Base-by-base conservation (phyloP, 116 monocot genomes). In the Zostera marina region DNA sequence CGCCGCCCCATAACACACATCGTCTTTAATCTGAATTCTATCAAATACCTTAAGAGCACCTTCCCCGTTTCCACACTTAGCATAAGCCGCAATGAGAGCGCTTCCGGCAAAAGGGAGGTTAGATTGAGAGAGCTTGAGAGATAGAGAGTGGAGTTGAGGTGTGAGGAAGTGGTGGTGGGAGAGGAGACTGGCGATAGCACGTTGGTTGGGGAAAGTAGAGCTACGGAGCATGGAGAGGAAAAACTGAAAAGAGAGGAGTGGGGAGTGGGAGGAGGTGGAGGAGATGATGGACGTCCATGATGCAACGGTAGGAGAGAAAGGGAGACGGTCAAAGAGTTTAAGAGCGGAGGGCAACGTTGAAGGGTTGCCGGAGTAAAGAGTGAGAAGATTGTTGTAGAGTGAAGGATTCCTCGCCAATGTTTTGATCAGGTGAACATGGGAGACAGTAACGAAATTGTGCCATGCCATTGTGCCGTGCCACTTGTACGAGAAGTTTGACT, bases 271-370 rank as follows among this genome's bases (percentile, higher is more conserved):
- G 72, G 58, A 42, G 64, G 78, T 63, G 47, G 83, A 69, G 63
- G 83, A 76, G 65, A 80, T 73, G 70, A 68, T 32, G 63, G 74
- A 56, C 4, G 73, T 77, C 74, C 73, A 79, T 12, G 83, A 76
- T 9, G 59, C 68, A 40, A 70, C 32, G 17, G 60, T 65, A n/a
- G 83, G 76, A 9, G 49, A 41, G 66, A 76, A 73, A 14, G 77
- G 80, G 52, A 84, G 84, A 63, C 21, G 52, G 65, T 44, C 61
- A 61, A 80, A 72, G 70, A 85, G 80, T 56, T 42, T 73, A 61
- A 84, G 68, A 58, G 82, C 74, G 46, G 42, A 54, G 23, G 66
- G 25, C 26, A 71, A 56, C 7, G 72, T 54, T 56, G 62, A 40
- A 20, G 76, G 60, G 7, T 60, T 17, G n/a, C 46, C 41, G 22